Evolutionary conservation across 1,284 basidiomycete genomes (phyloP).

Genomic region (Pseudozyma tsukubaensis): DNA sequence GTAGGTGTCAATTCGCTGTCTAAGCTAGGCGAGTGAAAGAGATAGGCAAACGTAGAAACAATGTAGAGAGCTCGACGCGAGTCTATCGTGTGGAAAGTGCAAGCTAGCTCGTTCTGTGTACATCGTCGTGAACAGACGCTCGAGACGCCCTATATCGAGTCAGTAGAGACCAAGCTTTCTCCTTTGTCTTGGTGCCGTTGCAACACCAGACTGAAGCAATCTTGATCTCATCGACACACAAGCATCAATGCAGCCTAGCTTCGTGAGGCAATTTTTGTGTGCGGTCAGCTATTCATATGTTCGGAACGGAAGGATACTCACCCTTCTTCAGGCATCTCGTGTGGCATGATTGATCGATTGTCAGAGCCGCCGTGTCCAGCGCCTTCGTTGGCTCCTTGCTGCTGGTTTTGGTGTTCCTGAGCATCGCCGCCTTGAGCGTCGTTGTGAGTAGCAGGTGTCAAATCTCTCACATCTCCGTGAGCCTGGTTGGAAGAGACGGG

Average conservation of each 20-base stretch:
- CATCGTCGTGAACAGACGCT: too few relatives aligned
- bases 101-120: too few relatives aligned
- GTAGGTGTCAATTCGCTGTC: constrained; percentile 32
- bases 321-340: constrained; percentile 99
- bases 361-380: constrained; percentile 1
- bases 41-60: background rate
- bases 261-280: background rate
- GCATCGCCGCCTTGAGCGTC: background rate
- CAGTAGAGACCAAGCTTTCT: constrained; percentile 22
- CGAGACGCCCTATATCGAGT: too few relatives aligned
- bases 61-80: background rate
- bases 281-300: background rate
- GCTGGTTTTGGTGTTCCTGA: background rate
- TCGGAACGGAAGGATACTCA: constrained; percentile 73
- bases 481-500: constrained; percentile 14
- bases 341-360: constrained; percentile 79
- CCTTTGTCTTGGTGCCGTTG: constrained; percentile 2
- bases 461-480: constrained; percentile 33
- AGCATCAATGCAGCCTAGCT: background rate
- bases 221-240: constrained; percentile 7
- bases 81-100: too few relatives aligned
- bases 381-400: background rate
- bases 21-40: background rate
- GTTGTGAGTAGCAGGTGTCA: constrained; percentile 32
- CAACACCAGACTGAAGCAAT: constrained; percentile 11